Conservation (phyloP, 352 stramenopile genomes). For the Phytophthora sp. region DNA sequence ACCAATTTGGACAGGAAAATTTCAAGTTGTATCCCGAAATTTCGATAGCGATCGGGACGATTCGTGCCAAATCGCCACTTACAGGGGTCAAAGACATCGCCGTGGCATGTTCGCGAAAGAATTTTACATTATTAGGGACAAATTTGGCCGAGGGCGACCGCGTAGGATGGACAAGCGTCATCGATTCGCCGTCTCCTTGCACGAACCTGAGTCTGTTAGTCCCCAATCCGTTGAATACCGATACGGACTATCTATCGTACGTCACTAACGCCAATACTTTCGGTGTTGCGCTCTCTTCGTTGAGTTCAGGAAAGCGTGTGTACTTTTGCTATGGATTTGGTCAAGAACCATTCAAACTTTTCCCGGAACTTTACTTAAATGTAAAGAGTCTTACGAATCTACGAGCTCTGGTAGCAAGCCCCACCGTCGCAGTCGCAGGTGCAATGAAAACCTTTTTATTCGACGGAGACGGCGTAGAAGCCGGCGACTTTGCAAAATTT, state of each 20-base stretch:
- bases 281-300: constrained; percentile 42
- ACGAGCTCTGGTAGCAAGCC: constrained; percentile 50
- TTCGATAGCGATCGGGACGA: constrained; percentile 55
- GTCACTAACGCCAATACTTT: constrained; percentile 38
- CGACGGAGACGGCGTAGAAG: constrained; percentile 61
- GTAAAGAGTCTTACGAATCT: constrained; percentile 70
- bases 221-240: constrained; percentile 30
- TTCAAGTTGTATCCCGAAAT: constrained; percentile 65
- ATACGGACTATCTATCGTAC: constrained; percentile 61
- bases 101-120: constrained; percentile 52
- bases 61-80: constrained; percentile 44
- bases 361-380: constrained; percentile 49
- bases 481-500: constrained; percentile 71
- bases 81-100: constrained; percentile 57
- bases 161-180: constrained; percentile 53
- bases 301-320: constrained; percentile 61
- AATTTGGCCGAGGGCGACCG: constrained; percentile 55
- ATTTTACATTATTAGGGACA: constrained; percentile 53
- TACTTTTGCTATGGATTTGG: constrained; percentile 75
- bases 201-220: constrained; percentile 46
- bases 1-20: constrained; percentile 62
- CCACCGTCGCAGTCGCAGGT: constrained; percentile 46
- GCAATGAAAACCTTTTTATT: constrained; percentile 71
- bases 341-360: constrained; percentile 61
- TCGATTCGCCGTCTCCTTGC: constrained; percentile 34